Evolutionary conservation across 305 asterid genomes (phyloP).

Genomic region (Fraxinus sp.): DNA sequence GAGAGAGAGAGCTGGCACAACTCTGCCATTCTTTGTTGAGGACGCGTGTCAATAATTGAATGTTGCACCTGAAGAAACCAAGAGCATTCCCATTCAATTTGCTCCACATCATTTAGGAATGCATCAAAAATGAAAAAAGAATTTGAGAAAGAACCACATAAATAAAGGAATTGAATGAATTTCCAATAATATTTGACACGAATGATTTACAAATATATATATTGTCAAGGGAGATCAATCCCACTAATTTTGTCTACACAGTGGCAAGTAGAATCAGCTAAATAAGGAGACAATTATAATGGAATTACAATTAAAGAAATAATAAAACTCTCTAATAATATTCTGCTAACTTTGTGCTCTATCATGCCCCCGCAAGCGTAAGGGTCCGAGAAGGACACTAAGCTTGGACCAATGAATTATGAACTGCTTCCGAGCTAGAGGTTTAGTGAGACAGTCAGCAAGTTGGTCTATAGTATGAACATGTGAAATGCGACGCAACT

Average conservation of each 20-base stretch:
- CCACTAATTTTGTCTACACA: neutral
- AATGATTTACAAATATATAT: no score
- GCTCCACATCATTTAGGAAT: neutral
- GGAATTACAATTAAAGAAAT: neutral
- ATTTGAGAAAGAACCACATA: no score
- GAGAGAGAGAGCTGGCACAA: conserved; percentile 68
- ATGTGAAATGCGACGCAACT: neutral
- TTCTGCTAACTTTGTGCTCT: neutral
- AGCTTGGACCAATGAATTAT: neutral
- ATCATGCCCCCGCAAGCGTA: neutral
- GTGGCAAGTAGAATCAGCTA: neutral
- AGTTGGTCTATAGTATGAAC: neutral
- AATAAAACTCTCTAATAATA: neutral
- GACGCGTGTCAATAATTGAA: conserved; percentile 95
- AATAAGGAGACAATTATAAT: neutral
- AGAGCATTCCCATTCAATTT: neutral
- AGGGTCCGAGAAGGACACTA: neutral
- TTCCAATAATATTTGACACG: neutral
- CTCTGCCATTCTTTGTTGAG: conserved; percentile 95
- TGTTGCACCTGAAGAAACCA: conserved; percentile 86
- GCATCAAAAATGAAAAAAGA: no score
- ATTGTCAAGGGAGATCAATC: neutral
- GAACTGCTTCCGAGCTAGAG: neutral
- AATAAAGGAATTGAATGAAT: neutral
- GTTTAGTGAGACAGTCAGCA: neutral